Base-by-base conservation (phyloP, 1,139 yeast genomes). In the Saccharomyces hybrid region DNA sequence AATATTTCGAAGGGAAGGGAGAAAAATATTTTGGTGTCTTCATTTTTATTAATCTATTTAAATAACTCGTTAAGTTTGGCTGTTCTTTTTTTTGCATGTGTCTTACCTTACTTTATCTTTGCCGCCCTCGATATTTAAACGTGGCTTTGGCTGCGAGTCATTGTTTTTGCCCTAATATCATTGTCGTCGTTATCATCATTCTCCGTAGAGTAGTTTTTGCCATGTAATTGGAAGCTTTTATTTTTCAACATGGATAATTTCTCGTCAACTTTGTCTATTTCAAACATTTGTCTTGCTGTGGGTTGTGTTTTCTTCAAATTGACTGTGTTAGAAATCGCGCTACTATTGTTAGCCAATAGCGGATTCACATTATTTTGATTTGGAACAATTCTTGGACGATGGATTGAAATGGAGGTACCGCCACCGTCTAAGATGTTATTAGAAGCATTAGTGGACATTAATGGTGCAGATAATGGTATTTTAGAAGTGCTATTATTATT, bases 251-350 rank as follows among this genome's bases (percentile, higher is more conserved):
- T 61, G 26, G 60, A 60, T 44, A 71, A 57, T 53, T 64, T 70
- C 55, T 71, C 73, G 38, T 68, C 63, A 16, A 71, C 54, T 47
- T 63, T 65, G 11, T 69, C 69, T 14, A 71, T 57, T 54, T 71
- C 71, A 48, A 71, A 58, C n/a, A 47, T 32, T 29, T 58, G 54
- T 28, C 54, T 48, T 49, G 42, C 21, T 34, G 55, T 49, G 14
- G 50, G 42, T 42, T 51, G 9, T n/a, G 48, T 11, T 7, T 26
- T 44, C 28, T 44, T 44, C 19, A 24, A 9, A 44, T 44, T 24
- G n/a, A 21, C 16, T 12, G 28, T 9, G 28, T 44, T 44, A 21
- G 16, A 24, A 24, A 24, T 12, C 4, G 28, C 14, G 7, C 47
- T 42, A 29, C 52, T 48, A 16, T 48, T 54, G 24, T 32, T 50